Percentiles rank a stretch among this genome's conserved stretches.
These are phyloP conservation scores for Hemerocallis citrina DNA, from an alignment of 106 monocot genomes.

Conservation along the genomic window DNA sequence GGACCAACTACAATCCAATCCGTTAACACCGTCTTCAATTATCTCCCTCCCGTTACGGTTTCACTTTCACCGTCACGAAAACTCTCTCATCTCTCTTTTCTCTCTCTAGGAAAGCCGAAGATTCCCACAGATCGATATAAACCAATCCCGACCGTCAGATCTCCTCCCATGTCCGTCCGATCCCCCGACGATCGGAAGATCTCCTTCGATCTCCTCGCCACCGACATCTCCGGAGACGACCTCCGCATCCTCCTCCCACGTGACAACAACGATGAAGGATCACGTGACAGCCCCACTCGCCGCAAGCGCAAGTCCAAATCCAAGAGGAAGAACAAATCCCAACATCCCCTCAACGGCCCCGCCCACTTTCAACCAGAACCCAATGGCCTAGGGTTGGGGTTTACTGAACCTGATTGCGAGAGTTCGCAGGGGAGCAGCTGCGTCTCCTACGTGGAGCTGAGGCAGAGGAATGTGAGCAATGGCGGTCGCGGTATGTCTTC, in stretches of 20 bases:
- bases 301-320: conserved; percentile 35
- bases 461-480: conserved; percentile 63
- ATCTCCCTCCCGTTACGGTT: too few relatives aligned
- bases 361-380: background rate
- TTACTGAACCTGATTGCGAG: conserved; percentile 15
- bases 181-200: conserved; percentile 22
- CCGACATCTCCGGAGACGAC: conserved; percentile 37
- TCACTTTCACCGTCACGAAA: too few relatives aligned
- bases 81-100: too few relatives aligned
- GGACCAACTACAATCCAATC: too few relatives aligned
- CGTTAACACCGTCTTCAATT: too few relatives aligned
- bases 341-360: too few relatives aligned
- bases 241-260: background rate
- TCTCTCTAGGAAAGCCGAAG: too few relatives aligned
- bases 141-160: background rate
- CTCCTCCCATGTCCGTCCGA: conserved; percentile 20
- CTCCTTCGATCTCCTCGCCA: conserved; percentile 58
- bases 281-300: conserved; percentile 11
- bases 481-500: background rate
- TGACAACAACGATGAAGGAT: conserved; percentile 1
- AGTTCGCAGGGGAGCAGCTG: conserved; percentile 14
- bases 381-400: conserved; percentile 9
- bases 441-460: conserved; percentile 45
- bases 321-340: conserved; percentile 34
- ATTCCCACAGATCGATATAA: too few relatives aligned